Percentiles rank a stretch among this genome's conserved stretches.
These are phyloP conservation scores for Euryodendron excelsum DNA, from an alignment of 148 eudicot genomes.

Conservation along the genomic window DNA sequence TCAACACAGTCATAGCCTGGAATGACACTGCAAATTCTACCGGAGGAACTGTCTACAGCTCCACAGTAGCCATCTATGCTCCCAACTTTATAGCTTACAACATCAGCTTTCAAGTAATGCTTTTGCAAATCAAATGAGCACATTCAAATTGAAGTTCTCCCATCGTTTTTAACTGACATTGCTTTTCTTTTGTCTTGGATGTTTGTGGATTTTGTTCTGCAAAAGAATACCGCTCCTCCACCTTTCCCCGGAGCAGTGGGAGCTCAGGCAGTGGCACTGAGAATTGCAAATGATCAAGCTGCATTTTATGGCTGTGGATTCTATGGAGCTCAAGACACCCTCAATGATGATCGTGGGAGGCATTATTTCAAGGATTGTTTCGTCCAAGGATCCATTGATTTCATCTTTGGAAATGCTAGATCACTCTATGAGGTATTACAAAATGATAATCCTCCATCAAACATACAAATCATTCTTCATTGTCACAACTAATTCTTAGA, in stretches of 20 bases:
- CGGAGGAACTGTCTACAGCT: constrained; percentile 62
- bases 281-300: constrained; percentile 58
- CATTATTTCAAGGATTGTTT: constrained; percentile 80
- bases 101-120: constrained; percentile 73
- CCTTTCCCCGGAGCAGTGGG: constrained; percentile 72
- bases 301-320: constrained; percentile 90
- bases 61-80: constrained; percentile 55
- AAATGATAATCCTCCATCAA: background rate
- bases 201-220: background rate
- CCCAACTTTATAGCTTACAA: constrained; percentile 70
- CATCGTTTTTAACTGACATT: no score
- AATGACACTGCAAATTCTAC: constrained; percentile 82
- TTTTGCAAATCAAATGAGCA: no score
- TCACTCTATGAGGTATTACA: constrained; percentile 69
- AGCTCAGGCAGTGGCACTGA: constrained; percentile 79
- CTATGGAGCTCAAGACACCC: constrained; percentile 84
- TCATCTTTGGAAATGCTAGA: constrained; percentile 80
- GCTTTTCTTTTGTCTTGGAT: no score
- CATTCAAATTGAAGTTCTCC: background rate
- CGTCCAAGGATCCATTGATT: constrained; percentile 90
- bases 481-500: background rate
- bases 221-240: constrained; percentile 82
- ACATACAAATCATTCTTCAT: background rate
- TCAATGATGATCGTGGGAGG: constrained; percentile 73
- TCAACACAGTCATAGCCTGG: constrained; percentile 65